Conservation (phyloP, 768 basidiomycete genomes). For the Hericium alpestre region DNA sequence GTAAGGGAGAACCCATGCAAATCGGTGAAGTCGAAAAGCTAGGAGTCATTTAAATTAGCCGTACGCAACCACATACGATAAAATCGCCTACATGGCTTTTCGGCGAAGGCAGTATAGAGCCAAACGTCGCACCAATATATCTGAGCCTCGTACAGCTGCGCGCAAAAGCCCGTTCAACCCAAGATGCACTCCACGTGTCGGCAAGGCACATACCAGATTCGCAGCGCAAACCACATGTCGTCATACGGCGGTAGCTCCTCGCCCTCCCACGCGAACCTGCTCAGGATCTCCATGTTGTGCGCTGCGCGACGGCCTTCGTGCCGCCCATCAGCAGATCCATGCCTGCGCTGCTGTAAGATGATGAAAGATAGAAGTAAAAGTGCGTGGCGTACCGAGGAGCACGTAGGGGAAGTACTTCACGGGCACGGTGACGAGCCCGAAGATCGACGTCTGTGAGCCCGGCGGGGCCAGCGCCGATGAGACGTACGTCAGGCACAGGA, state of each 20-base stretch:
- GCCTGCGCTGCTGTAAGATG: conserved; percentile 1
- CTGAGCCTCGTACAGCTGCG: conserved; percentile 56
- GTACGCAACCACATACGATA: conserved; percentile 1
- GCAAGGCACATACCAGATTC: conserved; percentile 40
- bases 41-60: neutral
- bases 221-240: conserved; percentile 71
- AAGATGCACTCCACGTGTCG: neutral
- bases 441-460: conserved; percentile 59
- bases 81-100: conserved; percentile 48
- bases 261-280: conserved; percentile 61
- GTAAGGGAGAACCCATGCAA: conserved; percentile 53
- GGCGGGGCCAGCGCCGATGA: conserved; percentile 55
- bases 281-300: conserved; percentile 48
- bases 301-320: conserved; percentile 37
- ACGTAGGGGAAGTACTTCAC: conserved; percentile 64
- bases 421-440: conserved; percentile 71
- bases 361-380: neutral
- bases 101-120: conserved; percentile 42
- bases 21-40: conserved; percentile 63
- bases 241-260: conserved; percentile 52
- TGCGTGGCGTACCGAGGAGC: conserved; percentile 34
- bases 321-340: conserved; percentile 64
- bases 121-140: conserved; percentile 52
- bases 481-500: conserved; percentile 61
- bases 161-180: neutral